Evolutionary conservation across 78 protist genomes (phyloP).

Genomic region (Speleostelium caveatum): DNA sequence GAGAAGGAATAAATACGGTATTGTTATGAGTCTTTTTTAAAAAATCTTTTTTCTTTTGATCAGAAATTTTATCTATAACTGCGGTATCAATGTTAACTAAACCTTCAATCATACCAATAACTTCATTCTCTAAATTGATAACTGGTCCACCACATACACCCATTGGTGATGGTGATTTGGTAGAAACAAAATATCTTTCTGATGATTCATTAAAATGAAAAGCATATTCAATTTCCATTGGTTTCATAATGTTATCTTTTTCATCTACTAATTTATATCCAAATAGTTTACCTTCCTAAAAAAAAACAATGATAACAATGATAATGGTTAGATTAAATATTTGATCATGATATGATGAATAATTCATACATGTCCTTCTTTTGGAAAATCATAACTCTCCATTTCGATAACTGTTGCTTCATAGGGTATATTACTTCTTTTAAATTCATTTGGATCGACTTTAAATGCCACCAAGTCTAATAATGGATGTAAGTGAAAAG

Average conservation of each 20-base stretch:
- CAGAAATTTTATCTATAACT: not conserved
- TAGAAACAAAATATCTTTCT: constrained; percentile 28
- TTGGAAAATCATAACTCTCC: constrained; percentile 37
- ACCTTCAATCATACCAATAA: constrained; percentile 74
- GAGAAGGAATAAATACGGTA: constrained; percentile 62
- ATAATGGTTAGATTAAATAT: not conserved
- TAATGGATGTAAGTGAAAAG: constrained; percentile 49
- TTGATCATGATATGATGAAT: not conserved
- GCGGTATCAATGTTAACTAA: constrained; percentile 11
- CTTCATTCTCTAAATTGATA: constrained; percentile 54
- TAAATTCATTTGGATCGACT: constrained; percentile 42
- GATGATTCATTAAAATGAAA: constrained; percentile 19
- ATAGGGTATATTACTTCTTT: constrained; percentile 30
- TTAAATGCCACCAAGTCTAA: constrained; percentile 32
- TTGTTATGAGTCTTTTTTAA: constrained; percentile 12
- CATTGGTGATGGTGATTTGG: constrained; percentile 49
- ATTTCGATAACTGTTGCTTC: constrained; percentile 22
- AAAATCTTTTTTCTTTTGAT: constrained; percentile 2
- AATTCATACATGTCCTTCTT: constrained; percentile 33
- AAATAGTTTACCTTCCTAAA: constrained; percentile 40
- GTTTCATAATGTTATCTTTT: constrained; percentile 51
- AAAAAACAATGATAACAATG: not conserved
- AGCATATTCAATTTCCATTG: constrained; percentile 10
- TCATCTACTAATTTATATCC: constrained; percentile 65
- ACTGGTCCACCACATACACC: constrained; percentile 78